A percentile compares a stretch with the other conserved stretches of the same genome.
phyloP scores from a whole-genome alignment of 208 protist species.

The Polymyxa betae region DNA sequence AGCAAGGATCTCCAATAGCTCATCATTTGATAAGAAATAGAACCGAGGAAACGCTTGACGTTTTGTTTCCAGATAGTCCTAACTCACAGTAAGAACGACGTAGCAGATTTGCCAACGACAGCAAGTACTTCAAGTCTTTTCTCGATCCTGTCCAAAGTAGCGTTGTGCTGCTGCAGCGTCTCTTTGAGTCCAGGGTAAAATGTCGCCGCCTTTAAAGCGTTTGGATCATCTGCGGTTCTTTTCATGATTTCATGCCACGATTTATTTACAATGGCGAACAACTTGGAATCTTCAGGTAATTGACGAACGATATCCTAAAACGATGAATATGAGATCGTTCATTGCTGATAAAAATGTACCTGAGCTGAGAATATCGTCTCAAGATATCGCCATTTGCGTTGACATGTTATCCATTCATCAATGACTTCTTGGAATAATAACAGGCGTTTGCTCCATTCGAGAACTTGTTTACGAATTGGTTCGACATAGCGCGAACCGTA shows the following conservation, averaged over 20 bases:
- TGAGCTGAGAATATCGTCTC: constrained; percentile 89
- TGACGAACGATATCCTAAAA: constrained; percentile 56
- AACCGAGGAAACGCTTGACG: constrained; percentile 80
- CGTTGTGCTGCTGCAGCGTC: constrained; percentile 74
- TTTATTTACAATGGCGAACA: constrained; percentile 66
- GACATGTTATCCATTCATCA: constrained; percentile 87
- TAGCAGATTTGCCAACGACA: not conserved
- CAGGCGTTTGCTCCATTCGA: constrained; percentile 86
- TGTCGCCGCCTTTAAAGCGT: constrained; percentile 59
- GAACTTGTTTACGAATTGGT: constrained; percentile 84
- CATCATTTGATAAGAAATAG: constrained; percentile 88
- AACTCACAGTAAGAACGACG: not conserved
- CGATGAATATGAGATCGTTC: not conserved
- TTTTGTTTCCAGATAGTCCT: constrained; percentile 79
- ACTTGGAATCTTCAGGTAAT: constrained; percentile 53
- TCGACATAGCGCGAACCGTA: constrained; percentile 37
- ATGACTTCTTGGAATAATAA: constrained; percentile 88
- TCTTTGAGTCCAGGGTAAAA: constrained; percentile 56
- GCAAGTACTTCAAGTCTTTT: constrained; percentile 74
- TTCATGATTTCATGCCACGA: constrained; percentile 91
- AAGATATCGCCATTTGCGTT: constrained; percentile 92
- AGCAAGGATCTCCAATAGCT: constrained; percentile 88
- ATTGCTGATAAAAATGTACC: not conserved
- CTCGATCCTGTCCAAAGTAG: constrained; percentile 81
- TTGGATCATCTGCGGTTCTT: constrained; percentile 64